phyloP scores from a whole-genome alignment of 495 filamentous ascomycete species.

The Neurospora hispaniola region DNA sequence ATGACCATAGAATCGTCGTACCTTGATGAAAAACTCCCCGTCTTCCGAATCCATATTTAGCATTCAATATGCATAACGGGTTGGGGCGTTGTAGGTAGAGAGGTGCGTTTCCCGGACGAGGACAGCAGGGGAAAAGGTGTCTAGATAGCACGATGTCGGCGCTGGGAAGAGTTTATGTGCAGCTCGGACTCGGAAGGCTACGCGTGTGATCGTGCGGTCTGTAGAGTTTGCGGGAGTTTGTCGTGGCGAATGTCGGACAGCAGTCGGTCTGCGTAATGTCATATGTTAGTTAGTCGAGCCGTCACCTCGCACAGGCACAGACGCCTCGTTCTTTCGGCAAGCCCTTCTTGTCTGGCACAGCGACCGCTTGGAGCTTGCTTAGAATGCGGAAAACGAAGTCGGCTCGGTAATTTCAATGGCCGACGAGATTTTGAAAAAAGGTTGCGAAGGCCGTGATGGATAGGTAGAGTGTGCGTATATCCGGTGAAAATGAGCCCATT shows the following conservation, averaged over 20 bases:
- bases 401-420: background rate
- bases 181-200: background rate
- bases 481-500: constrained; percentile 3
- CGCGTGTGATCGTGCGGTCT: background rate
- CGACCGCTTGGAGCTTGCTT: background rate
- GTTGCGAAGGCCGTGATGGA: background rate
- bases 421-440: background rate
- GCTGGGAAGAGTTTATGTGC: background rate
- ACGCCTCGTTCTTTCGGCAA: constrained; percentile 4
- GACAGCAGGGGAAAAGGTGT: background rate
- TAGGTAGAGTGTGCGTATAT: background rate
- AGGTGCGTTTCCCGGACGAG: constrained; percentile 1
- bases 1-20: constrained; percentile 23
- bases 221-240: constrained; percentile 3
- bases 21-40: constrained; percentile 83
- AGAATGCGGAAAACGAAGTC: background rate
- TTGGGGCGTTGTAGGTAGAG: constrained; percentile 15
- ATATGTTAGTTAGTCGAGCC: constrained; percentile 20
- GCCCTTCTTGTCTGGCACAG: background rate
- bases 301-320: constrained; percentile 17
- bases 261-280: constrained; percentile 17
- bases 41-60: constrained; percentile 71
- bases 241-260: constrained; percentile 17
- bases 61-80: constrained; percentile 30
- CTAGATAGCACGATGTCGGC: background rate